phyloP scores from a whole-genome alignment of 2,329 filamentous ascomycete species.

The Coniochaeta pulveracea region DNA sequence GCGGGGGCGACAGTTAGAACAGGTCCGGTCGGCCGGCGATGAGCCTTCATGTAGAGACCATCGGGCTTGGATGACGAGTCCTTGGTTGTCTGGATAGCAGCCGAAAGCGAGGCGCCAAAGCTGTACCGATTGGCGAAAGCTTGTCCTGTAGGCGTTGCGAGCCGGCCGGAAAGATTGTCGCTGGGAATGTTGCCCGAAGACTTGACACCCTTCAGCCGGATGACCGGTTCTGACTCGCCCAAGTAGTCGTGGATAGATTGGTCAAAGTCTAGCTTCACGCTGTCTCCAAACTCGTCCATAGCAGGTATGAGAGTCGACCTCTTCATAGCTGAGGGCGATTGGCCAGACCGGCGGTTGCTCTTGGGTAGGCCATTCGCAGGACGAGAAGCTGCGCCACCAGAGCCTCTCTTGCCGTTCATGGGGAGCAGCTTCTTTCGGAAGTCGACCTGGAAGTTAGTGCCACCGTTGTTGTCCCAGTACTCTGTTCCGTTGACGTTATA shows the following conservation, averaged over 20 bases:
- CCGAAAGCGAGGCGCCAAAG: constrained; percentile 82
- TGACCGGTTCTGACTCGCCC: constrained; percentile 46
- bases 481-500: constrained; percentile 79
- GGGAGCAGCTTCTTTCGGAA: constrained; percentile 70
- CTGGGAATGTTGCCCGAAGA: constrained; percentile 52
- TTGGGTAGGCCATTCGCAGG: constrained; percentile 48
- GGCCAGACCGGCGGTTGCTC: constrained; percentile 45
- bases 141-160: constrained; percentile 49
- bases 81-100: constrained; percentile 67
- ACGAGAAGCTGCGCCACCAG: constrained; percentile 37
- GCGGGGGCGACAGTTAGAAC: constrained; percentile 4
- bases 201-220: constrained; percentile 61
- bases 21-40: constrained; percentile 24
- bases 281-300: constrained; percentile 62
- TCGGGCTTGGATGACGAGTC: constrained; percentile 48
- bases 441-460: constrained; percentile 85
- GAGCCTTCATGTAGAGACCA: constrained; percentile 44
- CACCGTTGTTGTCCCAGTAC: constrained; percentile 89
- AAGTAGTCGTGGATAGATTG: constrained; percentile 51
- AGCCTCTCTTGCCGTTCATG: constrained; percentile 44
- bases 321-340: constrained; percentile 31
- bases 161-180: constrained; percentile 42
- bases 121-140: constrained; percentile 92
- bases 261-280: constrained; percentile 45
- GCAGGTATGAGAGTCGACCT: constrained; percentile 45